Conservation (phyloP, 805 yeast genomes). For the Limtongia smithiae region DNA sequence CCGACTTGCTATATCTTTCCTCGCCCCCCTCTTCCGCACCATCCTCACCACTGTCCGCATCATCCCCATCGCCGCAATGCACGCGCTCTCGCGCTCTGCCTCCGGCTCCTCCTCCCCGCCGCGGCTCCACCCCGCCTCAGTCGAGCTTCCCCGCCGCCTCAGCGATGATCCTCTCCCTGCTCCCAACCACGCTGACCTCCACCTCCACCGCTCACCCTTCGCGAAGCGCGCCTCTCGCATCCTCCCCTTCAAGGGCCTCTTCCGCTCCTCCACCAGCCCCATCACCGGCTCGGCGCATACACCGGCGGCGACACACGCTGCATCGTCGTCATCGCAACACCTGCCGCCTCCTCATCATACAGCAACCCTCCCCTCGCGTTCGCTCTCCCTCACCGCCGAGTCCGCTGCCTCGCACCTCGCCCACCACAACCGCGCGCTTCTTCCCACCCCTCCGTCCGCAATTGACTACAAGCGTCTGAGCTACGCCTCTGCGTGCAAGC, state of each 20-base stretch:
- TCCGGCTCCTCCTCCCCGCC: no score
- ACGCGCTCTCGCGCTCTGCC: no score
- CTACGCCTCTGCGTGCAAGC: constrained; percentile 7
- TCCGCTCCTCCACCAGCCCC: constrained; percentile 1
- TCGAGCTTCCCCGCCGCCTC: background rate
- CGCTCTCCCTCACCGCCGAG: background rate
- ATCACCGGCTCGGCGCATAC: background rate
- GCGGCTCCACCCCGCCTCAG: background rate
- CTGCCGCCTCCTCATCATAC: no score
- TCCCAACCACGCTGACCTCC: background rate
- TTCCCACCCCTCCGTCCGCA: no score
- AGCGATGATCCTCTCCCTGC: background rate
- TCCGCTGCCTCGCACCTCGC: background rate
- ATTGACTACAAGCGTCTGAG: constrained; percentile 11
- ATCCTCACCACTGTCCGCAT: no score
- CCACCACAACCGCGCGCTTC: no score
- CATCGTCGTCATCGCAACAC: background rate
- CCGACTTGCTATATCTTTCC: background rate
- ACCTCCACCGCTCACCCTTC: no score
- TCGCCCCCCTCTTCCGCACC: background rate
- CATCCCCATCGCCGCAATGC: no score
- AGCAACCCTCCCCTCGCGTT: constrained; percentile 6
- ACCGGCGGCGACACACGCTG: background rate
- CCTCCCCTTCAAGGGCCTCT: no score
- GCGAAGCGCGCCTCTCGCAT: no score